Evolutionary conservation across 768 basidiomycete species (phyloP).

Genomic region (Psilocybe cubensis): DNA sequence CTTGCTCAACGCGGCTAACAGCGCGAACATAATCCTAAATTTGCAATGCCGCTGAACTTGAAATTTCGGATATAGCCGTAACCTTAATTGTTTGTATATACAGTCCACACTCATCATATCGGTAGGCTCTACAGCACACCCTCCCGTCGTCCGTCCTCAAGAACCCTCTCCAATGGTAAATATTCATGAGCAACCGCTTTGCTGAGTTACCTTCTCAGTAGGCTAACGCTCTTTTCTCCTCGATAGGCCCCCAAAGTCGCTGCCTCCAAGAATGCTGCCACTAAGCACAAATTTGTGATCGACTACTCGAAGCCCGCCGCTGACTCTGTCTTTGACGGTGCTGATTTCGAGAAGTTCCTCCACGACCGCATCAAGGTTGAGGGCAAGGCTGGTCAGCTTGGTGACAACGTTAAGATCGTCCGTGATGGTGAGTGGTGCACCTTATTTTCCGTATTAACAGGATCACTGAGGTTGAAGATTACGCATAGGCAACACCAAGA

Average conservation of each 20-base stretch:
- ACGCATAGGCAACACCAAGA: constrained; percentile 69
- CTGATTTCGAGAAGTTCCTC: constrained; percentile 81
- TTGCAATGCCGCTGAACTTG: constrained; percentile 17
- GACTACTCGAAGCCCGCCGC: constrained; percentile 84
- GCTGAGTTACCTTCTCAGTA: constrained; percentile 19
- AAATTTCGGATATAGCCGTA: constrained; percentile 26
- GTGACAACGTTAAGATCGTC: constrained; percentile 84
- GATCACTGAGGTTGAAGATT: background rate
- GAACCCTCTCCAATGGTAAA: constrained; percentile 10
- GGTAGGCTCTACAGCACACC: background rate
- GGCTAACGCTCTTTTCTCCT: constrained; percentile 6
- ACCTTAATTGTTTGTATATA: constrained; percentile 50
- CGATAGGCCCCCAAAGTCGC: constrained; percentile 51
- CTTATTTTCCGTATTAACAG: background rate
- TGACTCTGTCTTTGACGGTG: constrained; percentile 62
- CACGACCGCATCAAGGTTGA: constrained; percentile 95
- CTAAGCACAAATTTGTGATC: constrained; percentile 78
- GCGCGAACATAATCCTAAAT: constrained; percentile 11
- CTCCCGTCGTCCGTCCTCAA: constrained; percentile 37
- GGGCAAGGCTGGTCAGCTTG: constrained; percentile 89
- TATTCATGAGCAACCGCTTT: constrained; percentile 12
- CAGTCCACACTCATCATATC: constrained; percentile 43
- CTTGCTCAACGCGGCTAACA: constrained; percentile 3
- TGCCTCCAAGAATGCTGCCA: constrained; percentile 53
- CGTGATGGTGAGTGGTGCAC: constrained; percentile 70